Evolutionary conservation across 306 rosid species (phyloP).

Genomic region (Vicia sativa): DNA sequence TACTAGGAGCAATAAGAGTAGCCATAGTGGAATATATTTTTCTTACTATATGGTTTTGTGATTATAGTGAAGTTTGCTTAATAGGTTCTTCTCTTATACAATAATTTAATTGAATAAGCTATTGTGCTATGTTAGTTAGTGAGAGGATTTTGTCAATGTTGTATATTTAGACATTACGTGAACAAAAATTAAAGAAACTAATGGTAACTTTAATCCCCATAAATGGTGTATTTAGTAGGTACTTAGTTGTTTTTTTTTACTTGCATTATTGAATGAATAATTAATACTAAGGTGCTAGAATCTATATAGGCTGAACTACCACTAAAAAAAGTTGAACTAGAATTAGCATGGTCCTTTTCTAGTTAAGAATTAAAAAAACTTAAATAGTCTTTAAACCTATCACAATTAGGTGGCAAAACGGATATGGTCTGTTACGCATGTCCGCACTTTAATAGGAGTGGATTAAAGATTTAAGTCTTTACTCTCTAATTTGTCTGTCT

Average conservation of each 20-base stretch:
- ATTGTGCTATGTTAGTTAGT: background rate
- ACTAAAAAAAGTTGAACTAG: too few species aligned
- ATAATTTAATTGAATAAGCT: background rate
- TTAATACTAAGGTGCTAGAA: slow-evolving; percentile 9
- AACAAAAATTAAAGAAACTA: slow-evolving; percentile 22
- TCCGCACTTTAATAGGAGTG: too few species aligned
- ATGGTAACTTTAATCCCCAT: background rate
- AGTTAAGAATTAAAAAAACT: too few species aligned
- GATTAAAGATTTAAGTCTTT: too few species aligned
- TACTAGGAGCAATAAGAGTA: slow-evolving; percentile 47
- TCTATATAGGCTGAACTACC: background rate
- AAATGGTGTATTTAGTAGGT: slow-evolving; percentile 1
- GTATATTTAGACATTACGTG: background rate
- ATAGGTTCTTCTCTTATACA: slow-evolving; percentile 22
- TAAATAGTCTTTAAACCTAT: too few species aligned
- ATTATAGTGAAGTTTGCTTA: slow-evolving; percentile 19
- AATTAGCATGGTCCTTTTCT: too few species aligned
- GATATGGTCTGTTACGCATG: too few species aligned
- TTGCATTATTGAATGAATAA: background rate
- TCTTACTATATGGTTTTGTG: background rate
- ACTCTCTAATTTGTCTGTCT: too few species aligned
- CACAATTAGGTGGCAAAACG: too few species aligned
- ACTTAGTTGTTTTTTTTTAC: slow-evolving; percentile 12
- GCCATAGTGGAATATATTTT: slow-evolving; percentile 48
- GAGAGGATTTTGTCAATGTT: slow-evolving; percentile 4